Evolutionary conservation across 805 yeast genomes (phyloP), one percentile per base, ranked within the genome.

Genomic region (Metschnikowia bowlesiae): DNA sequence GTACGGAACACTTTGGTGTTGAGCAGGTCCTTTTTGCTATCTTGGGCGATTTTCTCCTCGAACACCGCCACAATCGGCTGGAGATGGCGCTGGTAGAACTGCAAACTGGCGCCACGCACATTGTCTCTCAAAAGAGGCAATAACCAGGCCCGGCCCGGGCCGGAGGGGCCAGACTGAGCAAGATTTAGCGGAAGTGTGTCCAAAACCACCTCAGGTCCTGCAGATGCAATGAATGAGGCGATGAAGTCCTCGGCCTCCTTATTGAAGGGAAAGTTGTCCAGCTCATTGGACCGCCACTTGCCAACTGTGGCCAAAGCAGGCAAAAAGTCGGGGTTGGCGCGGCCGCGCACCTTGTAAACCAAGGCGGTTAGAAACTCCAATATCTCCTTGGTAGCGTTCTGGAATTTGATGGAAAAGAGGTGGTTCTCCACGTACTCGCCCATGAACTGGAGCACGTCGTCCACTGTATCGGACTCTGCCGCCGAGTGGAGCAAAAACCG

Each of bases 61-160:
- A 85, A 87, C 50, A 75, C 70, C 37, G 74, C 74, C 44, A 76
- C 77, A 37, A 84, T 66, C 29, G 98, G 98, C 13, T 86, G 66
- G 47, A 94, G 78, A 36, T 83, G 74, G 22, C 68, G 67, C 51
- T 79, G 76, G 68, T 82, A 94, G 63, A 76, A 88, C 0, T 78
- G 71, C 49, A 94, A 72, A 43, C 78, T 75, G 1, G 97, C 85
- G 60, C 82, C 79, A 59, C 84, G 79, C 29, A 89, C 86, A 61
- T 88, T 83, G 61, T 91, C 97, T 70, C 97, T 85, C 53, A 94
- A 77, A 33, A 94, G 65, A 9, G 99, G 99, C 56, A 94, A 77
- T 59, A 94, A 63, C 97, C 98, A 94, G 42, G 97, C 97, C 64
- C 98, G 81, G 42, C 97, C 97, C n/a, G 84, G 78, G 5, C 85